phyloP scores from a whole-genome alignment of 441 rosid genomes.

The Francoa sonchifolia region DNA sequence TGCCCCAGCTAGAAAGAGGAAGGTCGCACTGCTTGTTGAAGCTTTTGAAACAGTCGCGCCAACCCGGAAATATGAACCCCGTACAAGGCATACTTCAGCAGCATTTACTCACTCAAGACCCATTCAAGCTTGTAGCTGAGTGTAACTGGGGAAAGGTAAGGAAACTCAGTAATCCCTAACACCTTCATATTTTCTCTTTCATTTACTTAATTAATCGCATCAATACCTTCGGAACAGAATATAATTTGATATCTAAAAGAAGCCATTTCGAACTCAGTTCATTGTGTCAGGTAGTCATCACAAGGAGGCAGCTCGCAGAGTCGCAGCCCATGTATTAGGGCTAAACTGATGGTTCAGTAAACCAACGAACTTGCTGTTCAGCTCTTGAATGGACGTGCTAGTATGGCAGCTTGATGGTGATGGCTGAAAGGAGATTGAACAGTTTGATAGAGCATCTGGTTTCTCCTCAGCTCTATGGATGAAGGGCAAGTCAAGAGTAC shows the following conservation, averaged over 20 bases:
- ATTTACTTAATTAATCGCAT: not conserved
- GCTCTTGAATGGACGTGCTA: slow-evolving; percentile 1
- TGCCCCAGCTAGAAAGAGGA: slow-evolving; percentile 65
- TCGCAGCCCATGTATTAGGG: slow-evolving; percentile 6
- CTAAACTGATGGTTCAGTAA: no score
- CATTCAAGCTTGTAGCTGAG: slow-evolving; percentile 8
- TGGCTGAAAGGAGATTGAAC: slow-evolving; percentile 5
- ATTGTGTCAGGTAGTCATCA: slow-evolving; percentile 14
- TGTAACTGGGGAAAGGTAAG: slow-evolving; percentile 19
- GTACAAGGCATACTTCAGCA: slow-evolving; percentile 2
- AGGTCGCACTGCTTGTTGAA: slow-evolving; percentile 67
- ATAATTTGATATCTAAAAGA: no score
- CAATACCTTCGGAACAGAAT: no score
- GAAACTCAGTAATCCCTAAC: no score
- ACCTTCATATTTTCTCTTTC: not conserved
- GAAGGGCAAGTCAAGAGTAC: not conserved
- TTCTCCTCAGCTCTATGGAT: slow-evolving; percentile 10
- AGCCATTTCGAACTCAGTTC: no score
- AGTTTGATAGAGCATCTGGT: slow-evolving; percentile 4
- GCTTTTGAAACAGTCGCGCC: slow-evolving; percentile 82
- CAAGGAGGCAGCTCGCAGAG: slow-evolving; percentile 1
- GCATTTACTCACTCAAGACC: slow-evolving; percentile 10
- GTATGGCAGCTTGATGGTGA: not conserved
- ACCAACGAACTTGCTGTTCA: slow-evolving; percentile 10
- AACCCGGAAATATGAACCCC: slow-evolving; percentile 18